Conservation (phyloP, 208 protist genomes). For the Leishmania guyanensis region DNA sequence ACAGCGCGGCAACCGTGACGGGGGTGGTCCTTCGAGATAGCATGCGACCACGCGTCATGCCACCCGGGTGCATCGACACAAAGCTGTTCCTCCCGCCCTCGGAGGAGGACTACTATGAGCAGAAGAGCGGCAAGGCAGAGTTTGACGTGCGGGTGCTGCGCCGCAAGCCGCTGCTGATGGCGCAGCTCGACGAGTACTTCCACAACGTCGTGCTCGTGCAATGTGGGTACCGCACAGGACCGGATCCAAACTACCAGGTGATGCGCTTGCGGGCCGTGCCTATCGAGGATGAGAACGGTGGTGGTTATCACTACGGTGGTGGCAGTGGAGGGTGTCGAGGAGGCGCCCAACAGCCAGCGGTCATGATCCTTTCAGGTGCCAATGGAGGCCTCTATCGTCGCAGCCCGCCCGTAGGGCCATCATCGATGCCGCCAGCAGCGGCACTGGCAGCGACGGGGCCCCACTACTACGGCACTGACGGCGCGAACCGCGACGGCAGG, state of each 20-base stretch:
- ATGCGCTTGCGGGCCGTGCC: constrained; percentile 29
- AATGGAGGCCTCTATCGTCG: constrained; percentile 15
- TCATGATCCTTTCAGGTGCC: constrained; percentile 18
- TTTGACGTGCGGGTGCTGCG: constrained; percentile 66
- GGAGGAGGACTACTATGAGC: constrained; percentile 72
- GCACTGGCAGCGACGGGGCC: neutral
- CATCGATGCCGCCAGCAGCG: neutral
- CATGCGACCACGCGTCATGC: constrained; percentile 34
- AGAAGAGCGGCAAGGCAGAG: constrained; percentile 57
- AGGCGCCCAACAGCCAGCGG: constrained; percentile 24
- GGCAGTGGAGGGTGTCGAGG: neutral
- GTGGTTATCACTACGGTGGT: neutral
- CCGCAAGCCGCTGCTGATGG: constrained; percentile 48
- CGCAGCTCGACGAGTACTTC: constrained; percentile 73
- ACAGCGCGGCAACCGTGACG: constrained; percentile 8
- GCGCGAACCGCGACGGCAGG: neutral
- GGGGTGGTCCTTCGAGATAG: constrained; percentile 11
- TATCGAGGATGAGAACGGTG: constrained; percentile 16
- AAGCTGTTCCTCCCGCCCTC: constrained; percentile 55
- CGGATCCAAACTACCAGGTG: constrained; percentile 41
- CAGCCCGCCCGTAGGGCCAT: neutral
- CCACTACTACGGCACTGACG: neutral
- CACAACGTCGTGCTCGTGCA: constrained; percentile 67
- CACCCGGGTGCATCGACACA: constrained; percentile 62
- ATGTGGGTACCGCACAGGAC: constrained; percentile 59